Evolutionary conservation across 2,329 filamentous ascomycete species (phyloP).

Genomic region (Verticillium isaacii): DNA sequence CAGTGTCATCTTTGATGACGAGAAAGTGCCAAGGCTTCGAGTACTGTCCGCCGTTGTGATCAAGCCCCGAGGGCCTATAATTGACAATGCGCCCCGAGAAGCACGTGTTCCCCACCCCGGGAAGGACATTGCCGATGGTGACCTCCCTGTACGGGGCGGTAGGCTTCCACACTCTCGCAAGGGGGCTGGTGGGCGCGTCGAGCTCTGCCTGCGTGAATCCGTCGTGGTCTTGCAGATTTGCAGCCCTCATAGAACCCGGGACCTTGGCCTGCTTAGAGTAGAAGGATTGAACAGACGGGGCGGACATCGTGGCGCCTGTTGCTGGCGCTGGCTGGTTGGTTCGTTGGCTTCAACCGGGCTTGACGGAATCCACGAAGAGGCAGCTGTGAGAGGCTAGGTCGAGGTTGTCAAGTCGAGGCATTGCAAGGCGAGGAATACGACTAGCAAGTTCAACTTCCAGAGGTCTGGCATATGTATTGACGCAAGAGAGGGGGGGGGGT

Average conservation of each 20-base stretch:
- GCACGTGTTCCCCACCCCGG: slow-evolving; percentile 43
- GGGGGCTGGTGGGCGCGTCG: slow-evolving; percentile 27
- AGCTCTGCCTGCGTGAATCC: slow-evolving; percentile 48
- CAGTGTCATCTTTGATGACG: slow-evolving; percentile 51
- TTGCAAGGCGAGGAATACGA: not conserved
- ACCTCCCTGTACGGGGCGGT: slow-evolving; percentile 39
- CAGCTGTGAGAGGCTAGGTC: too few species aligned
- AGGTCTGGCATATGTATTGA: too few species aligned
- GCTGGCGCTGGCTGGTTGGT: too few species aligned
- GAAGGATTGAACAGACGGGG: not conserved
- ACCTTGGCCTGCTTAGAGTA: not conserved
- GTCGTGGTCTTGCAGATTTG: slow-evolving; percentile 27
- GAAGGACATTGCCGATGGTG: slow-evolving; percentile 39
- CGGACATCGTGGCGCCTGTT: not conserved
- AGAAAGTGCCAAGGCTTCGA: slow-evolving; percentile 44
- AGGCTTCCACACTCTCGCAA: slow-evolving; percentile 33
- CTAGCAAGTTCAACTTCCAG: too few species aligned
- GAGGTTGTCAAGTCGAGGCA: not conserved
- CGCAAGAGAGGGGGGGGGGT: too few species aligned
- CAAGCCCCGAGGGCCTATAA: slow-evolving; percentile 37
- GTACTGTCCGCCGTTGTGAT: slow-evolving; percentile 28
- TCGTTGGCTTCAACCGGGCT: not conserved
- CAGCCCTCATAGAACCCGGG: not conserved
- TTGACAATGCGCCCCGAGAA: slow-evolving; percentile 54
- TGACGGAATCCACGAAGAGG: too few species aligned